Base-by-base conservation (phyloP, 75 land plant genomes). In the Adiantum capillusveneris region DNA sequence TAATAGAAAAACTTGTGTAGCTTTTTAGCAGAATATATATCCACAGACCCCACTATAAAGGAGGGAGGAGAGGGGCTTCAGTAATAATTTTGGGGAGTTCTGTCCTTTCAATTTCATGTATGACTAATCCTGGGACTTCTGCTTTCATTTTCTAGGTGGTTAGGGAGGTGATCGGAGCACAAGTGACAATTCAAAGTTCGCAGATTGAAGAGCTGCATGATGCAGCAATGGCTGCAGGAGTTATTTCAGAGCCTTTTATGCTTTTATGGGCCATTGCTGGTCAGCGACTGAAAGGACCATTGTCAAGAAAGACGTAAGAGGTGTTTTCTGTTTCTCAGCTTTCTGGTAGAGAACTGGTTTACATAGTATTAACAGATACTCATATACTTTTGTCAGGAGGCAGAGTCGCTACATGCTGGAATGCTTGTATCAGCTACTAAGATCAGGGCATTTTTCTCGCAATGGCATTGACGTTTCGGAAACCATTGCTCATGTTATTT, bases 101-200 rank as follows among this genome's bases (percentile, higher is more conserved):
- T n/a, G n/a, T n/a, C n/a, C n/a, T n/a, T n/a, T n/a, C n/a, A n/a
- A n/a, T n/a, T n/a, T n/a, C n/a, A n/a, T n/a, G n/a, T n/a, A n/a
- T n/a, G n/a, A n/a, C n/a, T n/a, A n/a, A n/a, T n/a, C n/a, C 9
- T 34, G 37, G 9, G 37, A 9, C 37, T 34, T 34, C 37, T 34
- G 3, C 37, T 34, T 34, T 9, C 9, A 5, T 59, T 13, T 19
- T 62, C 58, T 66, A 77, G 79, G 56, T 77, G 43, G 71, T 77
- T 5, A 56, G 78, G 26, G 66, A 74, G 46, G 65, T 65, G 16
- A 29, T 77, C 24, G 77, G 79, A 62, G 67, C 74, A 65, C 78
- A 77, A 30, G 65, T 77, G 39, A 57, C 57, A 17, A 61, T 77
- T 30, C 70, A 57, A 19, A 73, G 29, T 62, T 19, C 59, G 49